A percentile compares a stretch with the other conserved stretches of the same genome.
These are phyloP conservation scores for Leccinum ochraceum DNA, from an alignment of 768 basidiomycete species.

Conservation along the genomic window DNA sequence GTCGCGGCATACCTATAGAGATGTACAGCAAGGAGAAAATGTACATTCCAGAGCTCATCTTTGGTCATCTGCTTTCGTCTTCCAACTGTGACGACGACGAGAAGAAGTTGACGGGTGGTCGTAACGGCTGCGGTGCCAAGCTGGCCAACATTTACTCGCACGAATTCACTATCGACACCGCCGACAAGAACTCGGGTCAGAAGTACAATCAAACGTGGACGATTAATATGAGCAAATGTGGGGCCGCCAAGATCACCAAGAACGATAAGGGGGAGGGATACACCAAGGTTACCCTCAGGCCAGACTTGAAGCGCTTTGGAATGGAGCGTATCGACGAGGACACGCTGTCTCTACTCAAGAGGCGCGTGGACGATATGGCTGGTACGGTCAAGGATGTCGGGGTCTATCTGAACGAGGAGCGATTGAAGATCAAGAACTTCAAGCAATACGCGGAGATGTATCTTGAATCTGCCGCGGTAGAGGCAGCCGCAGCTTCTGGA, in stretches of 20 bases:
- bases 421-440: slow-evolving; percentile 92
- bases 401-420: slow-evolving; percentile 90
- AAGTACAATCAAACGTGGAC: slow-evolving; percentile 97
- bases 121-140: slow-evolving; percentile 47
- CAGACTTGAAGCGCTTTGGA: slow-evolving; percentile 89
- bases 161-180: slow-evolving; percentile 95
- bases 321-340: slow-evolving; percentile 92
- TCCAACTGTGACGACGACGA: slow-evolving; percentile 99
- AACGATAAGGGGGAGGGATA: slow-evolving; percentile 89
- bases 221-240: slow-evolving; percentile 88
- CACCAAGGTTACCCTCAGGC: slow-evolving; percentile 90
- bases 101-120: slow-evolving; percentile 97
- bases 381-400: slow-evolving; percentile 94
- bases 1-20: slow-evolving; percentile 90
- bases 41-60: slow-evolving; percentile 96
- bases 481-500: slow-evolving; percentile 59
- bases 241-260: slow-evolving; percentile 91
- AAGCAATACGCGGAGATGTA: slow-evolving; percentile 97
- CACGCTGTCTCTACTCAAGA: slow-evolving; percentile 82
- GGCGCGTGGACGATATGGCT: slow-evolving; percentile 96
- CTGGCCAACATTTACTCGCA: slow-evolving; percentile 48
- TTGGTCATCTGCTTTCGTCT: slow-evolving; percentile 92
- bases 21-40: slow-evolving; percentile 91
- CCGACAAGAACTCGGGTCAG: slow-evolving; percentile 78
- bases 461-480: slow-evolving; percentile 50